A percentile compares a stretch with the other conserved stretches of the same genome.
Evolutionary conservation across 148 eudicot species (phyloP).

Genomic region (Amaranthus hypochondriacus): DNA sequence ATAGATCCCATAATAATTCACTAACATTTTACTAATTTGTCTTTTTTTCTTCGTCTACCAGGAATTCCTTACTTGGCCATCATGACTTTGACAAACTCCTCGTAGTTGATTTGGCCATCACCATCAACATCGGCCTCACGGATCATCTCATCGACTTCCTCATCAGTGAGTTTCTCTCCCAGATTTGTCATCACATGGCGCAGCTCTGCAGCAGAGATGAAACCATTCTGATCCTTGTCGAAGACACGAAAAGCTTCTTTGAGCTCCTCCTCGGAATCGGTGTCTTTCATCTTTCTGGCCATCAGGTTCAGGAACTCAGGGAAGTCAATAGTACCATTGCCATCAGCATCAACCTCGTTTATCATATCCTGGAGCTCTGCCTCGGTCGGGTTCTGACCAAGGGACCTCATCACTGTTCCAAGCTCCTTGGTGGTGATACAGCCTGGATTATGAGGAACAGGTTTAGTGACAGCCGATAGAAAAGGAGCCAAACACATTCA

Average conservation of each 20-base stretch:
- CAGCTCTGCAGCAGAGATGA: conserved; percentile 79
- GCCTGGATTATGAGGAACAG: conserved; percentile 29
- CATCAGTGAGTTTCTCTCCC: conserved; percentile 79
- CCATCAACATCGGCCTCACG: conserved; percentile 79
- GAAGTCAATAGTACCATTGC: conserved; percentile 72
- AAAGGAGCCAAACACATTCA: background rate
- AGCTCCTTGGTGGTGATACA: conserved; percentile 89
- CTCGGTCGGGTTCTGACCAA: conserved; percentile 81
- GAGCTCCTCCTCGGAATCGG: conserved; percentile 76
- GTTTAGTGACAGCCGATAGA: background rate
- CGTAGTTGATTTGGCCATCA: conserved; percentile 77
- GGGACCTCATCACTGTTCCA: conserved; percentile 80
- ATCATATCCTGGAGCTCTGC: conserved; percentile 86
- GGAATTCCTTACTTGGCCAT: conserved; percentile 50
- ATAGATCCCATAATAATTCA: conserved; percentile 22
- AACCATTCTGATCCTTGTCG: conserved; percentile 81
- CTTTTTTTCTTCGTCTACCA: background rate
- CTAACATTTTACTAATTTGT: conserved; percentile 25
- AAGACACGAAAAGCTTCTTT: conserved; percentile 82
- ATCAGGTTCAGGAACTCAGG: conserved; percentile 75
- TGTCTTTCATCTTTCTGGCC: conserved; percentile 84
- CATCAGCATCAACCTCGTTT: conserved; percentile 67
- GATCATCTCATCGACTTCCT: conserved; percentile 85
- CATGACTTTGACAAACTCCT: conserved; percentile 77
- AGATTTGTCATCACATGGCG: conserved; percentile 88